These are phyloP conservation scores for Ganoderma lucidum DNA, from an alignment of 1,284 basidiomycete genomes.

Conservation along the genomic window DNA sequence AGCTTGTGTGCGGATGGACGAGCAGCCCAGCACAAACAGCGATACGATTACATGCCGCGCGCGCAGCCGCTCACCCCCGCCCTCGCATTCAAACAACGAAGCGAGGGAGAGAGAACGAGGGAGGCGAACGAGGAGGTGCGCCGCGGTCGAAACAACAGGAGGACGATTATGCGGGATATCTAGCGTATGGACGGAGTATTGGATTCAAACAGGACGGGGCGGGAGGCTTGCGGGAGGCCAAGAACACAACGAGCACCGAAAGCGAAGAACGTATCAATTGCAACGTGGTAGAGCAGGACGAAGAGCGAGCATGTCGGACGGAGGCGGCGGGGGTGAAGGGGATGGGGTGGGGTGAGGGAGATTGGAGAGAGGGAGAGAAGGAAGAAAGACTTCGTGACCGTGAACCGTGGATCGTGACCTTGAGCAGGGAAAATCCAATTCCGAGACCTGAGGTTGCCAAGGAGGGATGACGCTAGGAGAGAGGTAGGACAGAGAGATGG, in stretches of 20 bases:
- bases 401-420: slow-evolving; percentile 12
- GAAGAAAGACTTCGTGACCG: background rate
- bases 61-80: slow-evolving; percentile 1
- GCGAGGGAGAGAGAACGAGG: background rate
- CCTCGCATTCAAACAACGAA: background rate
- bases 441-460: slow-evolving; percentile 8
- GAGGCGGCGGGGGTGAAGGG: background rate
- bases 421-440: slow-evolving; percentile 14
- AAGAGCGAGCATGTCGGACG: slow-evolving; percentile 6
- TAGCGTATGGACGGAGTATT: background rate
- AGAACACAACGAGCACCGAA: slow-evolving; percentile 36
- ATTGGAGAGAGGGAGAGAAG: background rate
- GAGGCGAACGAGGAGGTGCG: background rate
- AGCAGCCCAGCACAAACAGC: slow-evolving; percentile 17
- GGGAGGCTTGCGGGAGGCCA: slow-evolving; percentile 12
- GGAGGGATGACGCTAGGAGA: slow-evolving; percentile 9
- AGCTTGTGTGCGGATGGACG: slow-evolving; percentile 6
- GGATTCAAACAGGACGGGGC: slow-evolving; percentile 5
- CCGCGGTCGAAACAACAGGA: slow-evolving; percentile 9
- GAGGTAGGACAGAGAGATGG: background rate
- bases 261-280: slow-evolving; percentile 25
- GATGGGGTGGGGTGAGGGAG: no score
- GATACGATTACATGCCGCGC: slow-evolving; percentile 31
- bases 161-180: slow-evolving; percentile 6
- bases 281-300: slow-evolving; percentile 9